Percentiles rank a stretch among this genome's conserved stretches.
These are phyloP conservation scores for Umbelopsis sp. DNA, from an alignment of 192 early-diverging fungal genomes.

Conservation along the genomic window DNA sequence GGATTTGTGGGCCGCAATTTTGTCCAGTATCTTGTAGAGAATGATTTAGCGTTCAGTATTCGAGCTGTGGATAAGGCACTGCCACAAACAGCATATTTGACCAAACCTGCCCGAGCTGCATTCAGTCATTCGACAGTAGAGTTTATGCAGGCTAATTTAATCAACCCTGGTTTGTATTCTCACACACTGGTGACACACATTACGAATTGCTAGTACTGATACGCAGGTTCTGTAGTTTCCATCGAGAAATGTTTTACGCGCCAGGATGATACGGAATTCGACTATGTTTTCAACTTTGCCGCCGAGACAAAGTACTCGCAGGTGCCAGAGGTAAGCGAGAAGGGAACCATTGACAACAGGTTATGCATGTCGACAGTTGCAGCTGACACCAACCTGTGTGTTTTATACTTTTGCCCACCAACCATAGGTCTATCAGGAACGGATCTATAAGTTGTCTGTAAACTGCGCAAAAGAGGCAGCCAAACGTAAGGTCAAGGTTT, in stretches of 20 bases:
- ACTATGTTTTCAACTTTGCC: slow-evolving; percentile 96
- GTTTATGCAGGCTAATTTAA: slow-evolving; percentile 79
- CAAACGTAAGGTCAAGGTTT: slow-evolving; percentile 68
- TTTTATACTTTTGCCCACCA: not conserved
- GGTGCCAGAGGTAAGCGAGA: slow-evolving; percentile 65
- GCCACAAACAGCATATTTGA: slow-evolving; percentile 79
- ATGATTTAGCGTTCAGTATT: slow-evolving; percentile 64
- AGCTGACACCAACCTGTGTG: not conserved
- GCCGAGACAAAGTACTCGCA: slow-evolving; percentile 94
- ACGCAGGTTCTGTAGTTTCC: slow-evolving; percentile 49
- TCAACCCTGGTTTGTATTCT: slow-evolving; percentile 60
- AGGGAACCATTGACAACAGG: not conserved
- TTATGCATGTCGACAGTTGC: not conserved
- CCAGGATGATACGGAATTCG: slow-evolving; percentile 71
- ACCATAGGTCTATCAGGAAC: slow-evolving; percentile 84
- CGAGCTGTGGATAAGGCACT: slow-evolving; percentile 83
- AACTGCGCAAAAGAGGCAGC: slow-evolving; percentile 85
- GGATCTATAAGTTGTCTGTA: slow-evolving; percentile 70
- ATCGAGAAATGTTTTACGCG: slow-evolving; percentile 73
- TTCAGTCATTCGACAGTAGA: slow-evolving; percentile 68
- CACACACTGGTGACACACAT: not conserved
- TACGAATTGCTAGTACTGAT: no score
- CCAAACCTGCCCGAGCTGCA: slow-evolving; percentile 58
- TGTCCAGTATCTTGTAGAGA: slow-evolving; percentile 67
- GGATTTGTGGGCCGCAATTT: slow-evolving; percentile 87